Percentiles rank a stretch among this genome's conserved stretches.
phyloP scores from a whole-genome alignment of 495 filamentous ascomycete genomes.

The Podospora appendiculata region DNA sequence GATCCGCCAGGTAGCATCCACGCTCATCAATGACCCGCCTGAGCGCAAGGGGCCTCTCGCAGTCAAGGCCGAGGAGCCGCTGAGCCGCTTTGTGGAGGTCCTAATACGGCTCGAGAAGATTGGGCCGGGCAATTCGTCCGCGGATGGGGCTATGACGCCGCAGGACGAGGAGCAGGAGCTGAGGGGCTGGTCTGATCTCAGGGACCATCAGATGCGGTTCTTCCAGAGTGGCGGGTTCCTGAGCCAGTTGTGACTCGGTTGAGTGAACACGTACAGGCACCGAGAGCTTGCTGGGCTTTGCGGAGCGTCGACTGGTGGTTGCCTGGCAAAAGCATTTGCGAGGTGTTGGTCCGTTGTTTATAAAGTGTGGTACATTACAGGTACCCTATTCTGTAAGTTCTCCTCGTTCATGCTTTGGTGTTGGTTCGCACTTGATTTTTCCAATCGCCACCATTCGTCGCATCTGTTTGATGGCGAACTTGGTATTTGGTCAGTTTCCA shows the following conservation, averaged over 20 bases:
- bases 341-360: no score
- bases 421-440: no score
- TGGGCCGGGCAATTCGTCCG: slow-evolving; percentile 16
- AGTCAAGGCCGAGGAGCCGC: slow-evolving; percentile 53
- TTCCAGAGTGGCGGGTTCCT: slow-evolving; percentile 54
- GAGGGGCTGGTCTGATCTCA: slow-evolving; percentile 63
- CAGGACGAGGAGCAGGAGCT: slow-evolving; percentile 68
- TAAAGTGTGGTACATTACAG: no score
- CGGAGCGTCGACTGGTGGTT: no score
- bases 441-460: no score
- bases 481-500: no score
- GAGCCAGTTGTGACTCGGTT: slow-evolving; percentile 4
- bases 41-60: slow-evolving; percentile 48
- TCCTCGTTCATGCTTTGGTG: no score
- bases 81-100: slow-evolving; percentile 60
- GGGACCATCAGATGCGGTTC: slow-evolving; percentile 65
- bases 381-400: no score
- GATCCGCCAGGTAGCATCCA: slow-evolving; percentile 70
- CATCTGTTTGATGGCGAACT: no score
- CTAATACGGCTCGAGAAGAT: slow-evolving; percentile 61
- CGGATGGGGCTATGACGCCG: slow-evolving; percentile 20
- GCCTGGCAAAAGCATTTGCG: no score
- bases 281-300: no score
- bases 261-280: no score
- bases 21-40: slow-evolving; percentile 56